Evolutionary conservation across 2,329 filamentous ascomycete genomes (phyloP), one percentile per base, ranked within the genome.

Genomic region (Dothideomycetes sp.): DNA sequence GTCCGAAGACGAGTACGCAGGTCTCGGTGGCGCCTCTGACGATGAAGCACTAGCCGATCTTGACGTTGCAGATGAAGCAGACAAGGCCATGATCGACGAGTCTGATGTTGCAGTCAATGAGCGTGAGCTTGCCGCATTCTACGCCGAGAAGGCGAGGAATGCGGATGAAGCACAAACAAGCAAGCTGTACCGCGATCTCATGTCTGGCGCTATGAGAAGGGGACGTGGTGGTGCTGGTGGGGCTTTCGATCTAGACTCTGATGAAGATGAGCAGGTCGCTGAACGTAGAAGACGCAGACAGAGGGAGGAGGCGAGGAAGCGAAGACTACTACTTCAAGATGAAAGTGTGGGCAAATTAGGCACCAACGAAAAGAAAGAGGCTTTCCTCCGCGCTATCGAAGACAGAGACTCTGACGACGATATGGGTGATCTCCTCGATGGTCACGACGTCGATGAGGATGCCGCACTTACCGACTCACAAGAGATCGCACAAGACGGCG

Each of bases 1-100:
- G 62, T 98, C 91, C 0, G 93, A 98, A 56, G 91, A 98, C 57
- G 91, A 98, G 60, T 98, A 96, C 58, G 89, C 88, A 30, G 91
- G 91, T 4, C 70, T 98, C 8, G 91, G 91, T 49, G 91, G 91
- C 46, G 81, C 70, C 9, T 89, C 88, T 59, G 88, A 89, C 44
- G 89, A 96, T 49, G 85, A 89, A 47, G n/a, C n/a, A n/a, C n/a
- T n/a, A n/a, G n/a, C n/a, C n/a, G 80, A 78, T 33, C 81, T 74
- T 32, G 81, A 80, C 40, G 83, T 87, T 44, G 82, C 81, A 27
- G 77, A 84, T 42, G 79, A 79, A 19, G 75, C 83, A 5, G 75
- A 91, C 46, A 75, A 82, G 50, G 79, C 86, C 46, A 93, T 98
- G 77, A 94, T 98, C 54, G 88, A 96, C 53, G 77, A 81, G 17